Evolutionary conservation across 371 early-diverging fungal genomes (phyloP).

Genomic region (Lichtheimia corymbifera): DNA sequence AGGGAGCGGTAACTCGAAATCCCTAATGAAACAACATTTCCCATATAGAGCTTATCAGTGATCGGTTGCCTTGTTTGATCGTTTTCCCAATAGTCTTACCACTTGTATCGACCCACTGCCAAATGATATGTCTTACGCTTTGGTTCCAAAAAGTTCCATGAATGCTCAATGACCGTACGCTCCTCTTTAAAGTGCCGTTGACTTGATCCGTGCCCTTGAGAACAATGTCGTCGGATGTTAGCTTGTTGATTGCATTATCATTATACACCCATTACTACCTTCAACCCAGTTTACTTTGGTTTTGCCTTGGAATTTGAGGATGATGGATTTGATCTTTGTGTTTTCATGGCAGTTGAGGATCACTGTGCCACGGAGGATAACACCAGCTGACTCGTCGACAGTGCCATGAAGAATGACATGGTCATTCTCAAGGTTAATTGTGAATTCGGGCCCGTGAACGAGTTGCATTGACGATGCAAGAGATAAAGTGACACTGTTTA

Average conservation of each 20-base stretch:
- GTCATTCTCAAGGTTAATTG: conserved; percentile 40
- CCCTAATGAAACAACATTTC: conserved; percentile 22
- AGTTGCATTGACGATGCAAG: conserved; percentile 25
- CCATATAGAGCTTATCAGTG: conserved; percentile 3
- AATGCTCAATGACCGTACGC: conserved; percentile 41
- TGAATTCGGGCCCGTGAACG: conserved; percentile 37
- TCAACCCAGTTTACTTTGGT: conserved; percentile 48
- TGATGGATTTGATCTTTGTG: conserved; percentile 40
- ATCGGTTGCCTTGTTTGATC: conserved; percentile 4
- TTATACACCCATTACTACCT: conserved; percentile 27
- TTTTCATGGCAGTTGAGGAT: conserved; percentile 41
- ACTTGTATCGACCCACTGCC: conserved; percentile 41
- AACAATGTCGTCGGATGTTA: background rate
- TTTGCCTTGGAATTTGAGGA: conserved; percentile 46
- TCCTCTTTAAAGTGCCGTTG: conserved; percentile 48
- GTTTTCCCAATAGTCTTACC: conserved; percentile 27
- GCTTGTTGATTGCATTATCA: background rate
- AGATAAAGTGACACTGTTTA: too few relatives aligned
- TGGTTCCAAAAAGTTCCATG: conserved; percentile 45
- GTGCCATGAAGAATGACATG: conserved; percentile 48
- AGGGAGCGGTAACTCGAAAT: conserved; percentile 54
- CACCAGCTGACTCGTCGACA: conserved; percentile 48
- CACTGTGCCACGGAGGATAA: conserved; percentile 45
- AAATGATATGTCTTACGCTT: conserved; percentile 40
- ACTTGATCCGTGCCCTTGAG: conserved; percentile 40